Base-by-base conservation (phyloP, 768 basidiomycete genomes). In the Candolleomyces eurysporus region DNA sequence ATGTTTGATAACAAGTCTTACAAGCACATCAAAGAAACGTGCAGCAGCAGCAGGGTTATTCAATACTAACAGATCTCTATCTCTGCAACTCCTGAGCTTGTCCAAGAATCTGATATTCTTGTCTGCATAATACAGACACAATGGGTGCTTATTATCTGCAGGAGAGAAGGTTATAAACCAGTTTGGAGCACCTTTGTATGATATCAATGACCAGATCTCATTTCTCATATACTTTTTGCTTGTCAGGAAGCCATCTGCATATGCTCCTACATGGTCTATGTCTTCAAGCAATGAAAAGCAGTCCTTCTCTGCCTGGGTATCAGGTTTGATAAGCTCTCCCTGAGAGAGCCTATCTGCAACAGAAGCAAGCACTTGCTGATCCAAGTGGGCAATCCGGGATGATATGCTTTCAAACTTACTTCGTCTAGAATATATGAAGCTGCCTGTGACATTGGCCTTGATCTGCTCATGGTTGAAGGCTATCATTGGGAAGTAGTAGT, bases 391-490 rank as follows among this genome's bases (percentile, higher is more conserved):
- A 1, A 77, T 49, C 6, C 69, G 43, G 0, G 65, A 8, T 0
- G 70, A 45, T 5, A 78, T 69, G 10, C 64, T 58, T 22, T 57
- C 39, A 66, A 78, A 76, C 9, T 67, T 64, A 0, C 50, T 56
- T 16, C 32, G 4, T 48, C 76, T 64, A 1, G 72, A 66, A 1
- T 73, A 21, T 1, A 76, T 48, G 53, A 66, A 76, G 4, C 76
- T 69, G 4, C 69, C 71, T 5, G 55, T 63, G 0, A 70, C 61
- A 2, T 67, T 62, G 1, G 58, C 53, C 50, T 72, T 74, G 4
- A 81, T 69, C 49, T 80, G 80, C 26, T 72, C 62, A 51, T 81
- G 76, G 54, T 74, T 79, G 55, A 79, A 80, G 0, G 71, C 72
- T 14, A 79, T 63, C n/a, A 80, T 71, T 0, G 76, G 67, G 61